phyloP scores from a whole-genome alignment of 805 yeast species.

The Phaffomyces opuntiae region DNA sequence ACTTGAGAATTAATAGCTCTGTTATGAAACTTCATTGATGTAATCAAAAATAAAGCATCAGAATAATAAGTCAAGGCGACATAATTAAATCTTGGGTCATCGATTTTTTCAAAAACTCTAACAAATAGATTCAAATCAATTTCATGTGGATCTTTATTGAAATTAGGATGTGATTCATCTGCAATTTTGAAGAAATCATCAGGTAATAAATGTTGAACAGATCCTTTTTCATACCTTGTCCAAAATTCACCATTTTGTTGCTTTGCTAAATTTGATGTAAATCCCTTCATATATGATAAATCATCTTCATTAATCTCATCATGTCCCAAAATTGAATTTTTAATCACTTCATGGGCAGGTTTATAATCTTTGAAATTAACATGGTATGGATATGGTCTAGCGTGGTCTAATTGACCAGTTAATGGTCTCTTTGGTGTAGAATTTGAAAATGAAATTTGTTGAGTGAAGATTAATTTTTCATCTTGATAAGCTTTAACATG shows the following conservation, averaged over 20 bases:
- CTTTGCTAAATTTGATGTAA: neutral
- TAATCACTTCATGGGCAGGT: slow-evolving; percentile 10
- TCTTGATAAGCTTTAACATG: slow-evolving; percentile 51
- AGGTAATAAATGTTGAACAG: slow-evolving; percentile 29
- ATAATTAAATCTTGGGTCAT: slow-evolving; percentile 35
- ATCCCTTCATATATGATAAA: neutral
- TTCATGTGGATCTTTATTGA: slow-evolving; percentile 14
- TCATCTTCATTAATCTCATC: too few species aligned
- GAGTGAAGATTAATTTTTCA: slow-evolving; percentile 42
- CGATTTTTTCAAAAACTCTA: slow-evolving; percentile 11
- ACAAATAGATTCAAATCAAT: slow-evolving; percentile 12
- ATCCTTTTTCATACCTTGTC: slow-evolving; percentile 16
- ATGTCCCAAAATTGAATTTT: neutral
- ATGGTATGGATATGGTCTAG: slow-evolving; percentile 12
- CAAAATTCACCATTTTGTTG: neutral
- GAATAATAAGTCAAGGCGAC: slow-evolving; percentile 54
- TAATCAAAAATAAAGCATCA: slow-evolving; percentile 47
- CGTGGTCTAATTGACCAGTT: slow-evolving; percentile 8
- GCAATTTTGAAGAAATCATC: slow-evolving; percentile 25
- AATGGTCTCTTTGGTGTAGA: slow-evolving; percentile 6
- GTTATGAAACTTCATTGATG: slow-evolving; percentile 45
- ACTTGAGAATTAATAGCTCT: slow-evolving; percentile 38
- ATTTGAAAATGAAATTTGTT: slow-evolving; percentile 33
- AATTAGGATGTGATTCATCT: slow-evolving; percentile 9
- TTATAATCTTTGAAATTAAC: slow-evolving; percentile 11